Conservation (phyloP, 2,329 filamentous ascomycete species). For the Dactylellina haptotyla region DNA sequence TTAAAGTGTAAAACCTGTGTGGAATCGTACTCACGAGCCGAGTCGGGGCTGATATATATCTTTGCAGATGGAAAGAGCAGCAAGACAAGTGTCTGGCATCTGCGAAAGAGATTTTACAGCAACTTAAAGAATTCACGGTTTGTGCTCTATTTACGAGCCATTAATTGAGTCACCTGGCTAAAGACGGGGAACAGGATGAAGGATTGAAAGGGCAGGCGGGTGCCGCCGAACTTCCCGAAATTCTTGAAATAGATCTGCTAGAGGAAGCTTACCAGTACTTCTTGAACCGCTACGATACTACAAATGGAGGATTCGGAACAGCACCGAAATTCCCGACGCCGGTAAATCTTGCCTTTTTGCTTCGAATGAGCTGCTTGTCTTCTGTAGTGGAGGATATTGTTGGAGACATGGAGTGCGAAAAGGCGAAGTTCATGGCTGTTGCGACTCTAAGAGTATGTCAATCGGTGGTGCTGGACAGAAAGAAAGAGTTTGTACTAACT, state of each 20-base stretch:
- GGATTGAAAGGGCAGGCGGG: slow-evolving; percentile 55
- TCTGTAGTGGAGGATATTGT: slow-evolving; percentile 82
- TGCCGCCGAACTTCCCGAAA: slow-evolving; percentile 67
- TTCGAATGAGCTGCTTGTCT: slow-evolving; percentile 78
- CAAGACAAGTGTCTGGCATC: slow-evolving; percentile 83
- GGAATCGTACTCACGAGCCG: too few relatives aligned
- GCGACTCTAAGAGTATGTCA: slow-evolving; percentile 70
- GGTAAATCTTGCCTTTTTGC: slow-evolving; percentile 81
- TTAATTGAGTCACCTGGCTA: neutral
- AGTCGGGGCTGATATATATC: neutral
- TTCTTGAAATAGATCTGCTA: slow-evolving; percentile 86
- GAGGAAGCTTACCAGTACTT: slow-evolving; percentile 90
- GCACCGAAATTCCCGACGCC: slow-evolving; percentile 92
- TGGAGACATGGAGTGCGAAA: slow-evolving; percentile 78
- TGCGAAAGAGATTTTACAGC: slow-evolving; percentile 80
- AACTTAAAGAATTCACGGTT: slow-evolving; percentile 86
- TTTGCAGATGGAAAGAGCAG: slow-evolving; percentile 78
- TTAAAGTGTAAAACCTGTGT: slow-evolving; percentile 66
- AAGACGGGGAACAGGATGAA: slow-evolving; percentile 52
- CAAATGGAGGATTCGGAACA: slow-evolving; percentile 79
- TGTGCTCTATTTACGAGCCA: slow-evolving; percentile 59
- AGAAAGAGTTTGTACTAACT: neutral
- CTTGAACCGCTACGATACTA: slow-evolving; percentile 78
- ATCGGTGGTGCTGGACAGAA: neutral
- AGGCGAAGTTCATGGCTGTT: slow-evolving; percentile 80